These are phyloP conservation scores for Novymonas esmeraldas DNA, from an alignment of 208 protist genomes.

Conservation along the genomic window DNA sequence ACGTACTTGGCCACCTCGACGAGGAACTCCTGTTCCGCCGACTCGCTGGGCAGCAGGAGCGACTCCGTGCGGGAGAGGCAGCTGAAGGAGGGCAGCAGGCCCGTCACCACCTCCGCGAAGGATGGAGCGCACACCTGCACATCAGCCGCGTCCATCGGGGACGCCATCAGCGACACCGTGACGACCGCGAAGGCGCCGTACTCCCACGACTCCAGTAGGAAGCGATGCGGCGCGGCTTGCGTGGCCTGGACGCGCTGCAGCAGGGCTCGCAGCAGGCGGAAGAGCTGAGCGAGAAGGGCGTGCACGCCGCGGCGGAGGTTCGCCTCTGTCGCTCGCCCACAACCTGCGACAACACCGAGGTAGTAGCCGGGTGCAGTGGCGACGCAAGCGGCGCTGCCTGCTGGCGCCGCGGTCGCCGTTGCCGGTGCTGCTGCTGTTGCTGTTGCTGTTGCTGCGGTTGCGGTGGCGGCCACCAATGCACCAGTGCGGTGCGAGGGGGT, in stretches of 20 bases:
- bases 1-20: conserved; percentile 31
- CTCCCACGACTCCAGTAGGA: conserved; percentile 60
- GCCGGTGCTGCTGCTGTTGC: not conserved
- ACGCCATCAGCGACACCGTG: conserved; percentile 59
- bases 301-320: conserved; percentile 54
- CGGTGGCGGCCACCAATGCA: not conserved
- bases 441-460: not conserved
- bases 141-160: conserved; percentile 57
- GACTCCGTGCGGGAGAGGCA: conserved; percentile 51
- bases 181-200: conserved; percentile 62
- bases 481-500: not conserved
- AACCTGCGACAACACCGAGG: conserved; percentile 54
- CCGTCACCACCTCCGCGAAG: conserved; percentile 46
- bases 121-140: conserved; percentile 36
- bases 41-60: conserved; percentile 37
- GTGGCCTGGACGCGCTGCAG: conserved; percentile 30
- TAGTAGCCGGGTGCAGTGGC: conserved; percentile 33
- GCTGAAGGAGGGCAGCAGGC: conserved; percentile 59
- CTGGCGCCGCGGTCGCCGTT: not conserved
- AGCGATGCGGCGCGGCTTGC: conserved; percentile 49
- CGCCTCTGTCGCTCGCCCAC: conserved; percentile 44
- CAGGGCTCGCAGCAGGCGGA: conserved; percentile 42
- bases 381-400: not conserved
- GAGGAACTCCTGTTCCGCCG: conserved; percentile 26
- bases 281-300: conserved; percentile 45